These are phyloP conservation scores for Lasiodiplodia sp. DNA, from an alignment of 2,329 filamentous ascomycete genomes.

Conservation along the genomic window DNA sequence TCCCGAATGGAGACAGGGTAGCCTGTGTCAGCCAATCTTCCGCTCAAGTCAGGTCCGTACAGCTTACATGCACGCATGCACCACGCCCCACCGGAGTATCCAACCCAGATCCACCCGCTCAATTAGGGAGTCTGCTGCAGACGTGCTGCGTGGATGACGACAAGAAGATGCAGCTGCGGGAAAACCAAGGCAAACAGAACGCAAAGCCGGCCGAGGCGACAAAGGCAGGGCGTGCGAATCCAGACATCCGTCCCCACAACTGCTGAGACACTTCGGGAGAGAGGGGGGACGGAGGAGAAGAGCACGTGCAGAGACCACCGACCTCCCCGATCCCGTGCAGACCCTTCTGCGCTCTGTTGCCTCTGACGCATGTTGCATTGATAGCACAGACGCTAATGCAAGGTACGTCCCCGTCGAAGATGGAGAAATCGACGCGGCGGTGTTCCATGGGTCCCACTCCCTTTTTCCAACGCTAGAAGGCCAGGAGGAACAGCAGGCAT, in stretches of 20 bases:
- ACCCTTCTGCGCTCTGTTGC: slow-evolving; percentile 2
- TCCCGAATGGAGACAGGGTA: not conserved
- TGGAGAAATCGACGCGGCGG: slow-evolving; percentile 17
- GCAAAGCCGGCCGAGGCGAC: not conserved
- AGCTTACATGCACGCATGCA: slow-evolving; percentile 10
- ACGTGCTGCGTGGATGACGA: not conserved
- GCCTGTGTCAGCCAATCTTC: slow-evolving; percentile 14
- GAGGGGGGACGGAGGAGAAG: not conserved
- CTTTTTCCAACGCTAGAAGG: not conserved
- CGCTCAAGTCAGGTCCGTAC: slow-evolving; percentile 13
- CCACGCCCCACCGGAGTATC: slow-evolving; percentile 11
- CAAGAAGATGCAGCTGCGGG: not conserved
- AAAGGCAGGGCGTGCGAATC: not conserved
- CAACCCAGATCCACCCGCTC: slow-evolving; percentile 16
- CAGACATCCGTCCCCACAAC: slow-evolving; percentile 6
- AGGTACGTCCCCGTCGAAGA: slow-evolving; percentile 20
- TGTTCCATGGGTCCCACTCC: slow-evolving; percentile 6
- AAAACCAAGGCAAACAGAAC: slow-evolving; percentile 9
- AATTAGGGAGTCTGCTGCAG: not conserved
- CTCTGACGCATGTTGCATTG: slow-evolving; percentile 14
- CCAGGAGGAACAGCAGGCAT: slow-evolving; percentile 12
- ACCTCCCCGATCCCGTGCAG: not conserved
- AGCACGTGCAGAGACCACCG: slow-evolving; percentile 17
- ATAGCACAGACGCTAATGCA: slow-evolving; percentile 28
- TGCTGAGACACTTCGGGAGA: slow-evolving; percentile 9